Base-by-base conservation (phyloP, 192 early-diverging fungal genomes). In the Spizellomyces punctatus region DNA sequence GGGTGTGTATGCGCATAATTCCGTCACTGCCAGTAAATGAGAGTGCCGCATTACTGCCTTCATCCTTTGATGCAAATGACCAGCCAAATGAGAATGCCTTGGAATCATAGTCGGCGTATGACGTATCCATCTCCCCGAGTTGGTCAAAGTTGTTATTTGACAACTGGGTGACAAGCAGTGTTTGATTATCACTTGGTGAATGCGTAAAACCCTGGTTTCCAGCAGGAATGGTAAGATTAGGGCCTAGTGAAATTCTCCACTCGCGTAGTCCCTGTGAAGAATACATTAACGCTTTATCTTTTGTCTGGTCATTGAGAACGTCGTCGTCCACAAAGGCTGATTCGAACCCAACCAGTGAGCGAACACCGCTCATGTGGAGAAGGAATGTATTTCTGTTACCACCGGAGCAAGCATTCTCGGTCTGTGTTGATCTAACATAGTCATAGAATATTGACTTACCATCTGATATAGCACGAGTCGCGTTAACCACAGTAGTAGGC, bases 391-490 rank as follows among this genome's bases (percentile, higher is more conserved):
- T 72, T 5, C 62, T 57, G 21, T 36, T 16, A 22, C 62, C 63
- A 7, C 70, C 70, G 5, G 3, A 6, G 36, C 50, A 63, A 41
- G 70, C 62, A 6, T 21, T 56, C n/a, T 64, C 48, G 2, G 21
- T 64, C 10, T 64, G 49, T 19, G 7, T n/a, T 47, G 10, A 45
- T 17, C 12, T 48, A 7, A 64, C 48, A 54, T 64, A 72, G 41
- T 72, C 63, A 9, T 72, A 72, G 27, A 55, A 64, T 22, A 72
- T 21, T 1, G 4, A 5, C 22, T 72, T n/a, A n/a, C 70, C 70
- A 22, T 72, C 41, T 0, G 70, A 60, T 5, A 72, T 45, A 7
- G 70, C 70, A 4, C 50, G 4, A 0, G 63, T 64, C 5, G 44
- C 62, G 3, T 10, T 41, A 0, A 64, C 54, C 1, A 55, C 36